Evolutionary conservation across 345 rosid species (phyloP).

Genomic region (Salix dunnii): DNA sequence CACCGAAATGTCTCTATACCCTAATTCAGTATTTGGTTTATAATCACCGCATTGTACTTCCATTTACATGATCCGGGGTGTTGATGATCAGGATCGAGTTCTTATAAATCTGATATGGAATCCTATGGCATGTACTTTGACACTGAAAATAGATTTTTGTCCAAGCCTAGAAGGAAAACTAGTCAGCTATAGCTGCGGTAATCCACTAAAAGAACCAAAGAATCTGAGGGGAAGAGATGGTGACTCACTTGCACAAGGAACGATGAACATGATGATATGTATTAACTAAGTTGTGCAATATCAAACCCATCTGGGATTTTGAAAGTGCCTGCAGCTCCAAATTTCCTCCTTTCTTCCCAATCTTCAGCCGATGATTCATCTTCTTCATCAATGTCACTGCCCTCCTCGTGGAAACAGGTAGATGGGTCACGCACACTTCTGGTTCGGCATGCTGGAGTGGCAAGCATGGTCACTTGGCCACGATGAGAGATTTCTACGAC

Average conservation of each 20-base stretch:
- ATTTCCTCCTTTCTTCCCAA: slow-evolving; percentile 53
- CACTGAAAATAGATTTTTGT: too few species aligned
- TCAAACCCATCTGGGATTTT: slow-evolving; percentile 49
- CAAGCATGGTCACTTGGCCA: slow-evolving; percentile 64
- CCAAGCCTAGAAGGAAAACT: neutral
- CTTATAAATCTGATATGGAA: too few species aligned
- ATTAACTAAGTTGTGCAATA: slow-evolving; percentile 44
- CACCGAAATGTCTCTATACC: too few species aligned
- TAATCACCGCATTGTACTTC: too few species aligned
- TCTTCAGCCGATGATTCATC: slow-evolving; percentile 27
- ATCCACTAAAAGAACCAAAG: neutral
- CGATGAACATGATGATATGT: neutral
- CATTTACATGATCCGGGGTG: too few species aligned
- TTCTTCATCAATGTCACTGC: slow-evolving; percentile 25
- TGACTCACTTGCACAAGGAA: neutral
- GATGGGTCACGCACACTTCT: slow-evolving; percentile 41
- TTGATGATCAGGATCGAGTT: too few species aligned
- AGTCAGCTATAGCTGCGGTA: neutral
- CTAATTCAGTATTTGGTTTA: too few species aligned
- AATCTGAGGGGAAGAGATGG: neutral
- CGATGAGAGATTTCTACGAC: slow-evolving; percentile 58
- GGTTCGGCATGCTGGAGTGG: slow-evolving; percentile 45
- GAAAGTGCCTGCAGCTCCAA: slow-evolving; percentile 64
- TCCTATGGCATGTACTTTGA: too few species aligned
- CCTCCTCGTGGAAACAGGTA: neutral